phyloP scores from a whole-genome alignment of 192 early-diverging fungal genomes.

The Dissophora globulifera region DNA sequence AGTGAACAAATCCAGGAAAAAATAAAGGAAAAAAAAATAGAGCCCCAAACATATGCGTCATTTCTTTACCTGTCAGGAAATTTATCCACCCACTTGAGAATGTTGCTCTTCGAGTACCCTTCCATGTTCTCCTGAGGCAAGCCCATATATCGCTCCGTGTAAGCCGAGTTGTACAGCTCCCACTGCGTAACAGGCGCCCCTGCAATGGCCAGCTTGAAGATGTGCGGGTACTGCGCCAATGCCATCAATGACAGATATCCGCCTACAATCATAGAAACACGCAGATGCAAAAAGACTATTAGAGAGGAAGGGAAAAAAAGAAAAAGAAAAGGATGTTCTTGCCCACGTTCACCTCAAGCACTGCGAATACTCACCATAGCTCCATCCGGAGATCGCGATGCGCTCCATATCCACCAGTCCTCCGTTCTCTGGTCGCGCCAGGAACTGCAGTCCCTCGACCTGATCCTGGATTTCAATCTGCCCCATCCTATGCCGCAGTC shows the following conservation, averaged over 20 bases:
- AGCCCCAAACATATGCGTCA: no score
- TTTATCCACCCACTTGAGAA: conserved; percentile 58
- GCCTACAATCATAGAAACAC: conserved; percentile 34
- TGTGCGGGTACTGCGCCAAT: conserved; percentile 64
- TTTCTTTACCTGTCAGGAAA: conserved; percentile 68
- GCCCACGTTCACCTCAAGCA: not conserved
- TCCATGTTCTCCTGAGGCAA: conserved; percentile 55
- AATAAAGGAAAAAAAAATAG: not conserved
- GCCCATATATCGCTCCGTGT: conserved; percentile 80
- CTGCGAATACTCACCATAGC: conserved; percentile 58
- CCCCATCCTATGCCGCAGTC: conserved; percentile 64
- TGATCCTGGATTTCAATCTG: conserved; percentile 72
- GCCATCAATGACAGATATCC: conserved; percentile 77
- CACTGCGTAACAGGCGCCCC: conserved; percentile 81
- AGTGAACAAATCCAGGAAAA: no score
- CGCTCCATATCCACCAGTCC: conserved; percentile 67
- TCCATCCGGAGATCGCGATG: conserved; percentile 79
- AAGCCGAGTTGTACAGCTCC: conserved; percentile 80
- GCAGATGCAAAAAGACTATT: no score
- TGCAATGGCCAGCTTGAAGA: conserved; percentile 72
- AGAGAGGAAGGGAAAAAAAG: no score
- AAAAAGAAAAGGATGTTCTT: no score
- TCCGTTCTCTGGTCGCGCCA: conserved; percentile 54
- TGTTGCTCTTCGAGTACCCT: conserved; percentile 62
- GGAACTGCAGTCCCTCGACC: conserved; percentile 63